A percentile compares a stretch with the other conserved stretches of the same genome.
Conservation (phyloP, 106 monocot species). For the Cymbidium sinense region DNA sequence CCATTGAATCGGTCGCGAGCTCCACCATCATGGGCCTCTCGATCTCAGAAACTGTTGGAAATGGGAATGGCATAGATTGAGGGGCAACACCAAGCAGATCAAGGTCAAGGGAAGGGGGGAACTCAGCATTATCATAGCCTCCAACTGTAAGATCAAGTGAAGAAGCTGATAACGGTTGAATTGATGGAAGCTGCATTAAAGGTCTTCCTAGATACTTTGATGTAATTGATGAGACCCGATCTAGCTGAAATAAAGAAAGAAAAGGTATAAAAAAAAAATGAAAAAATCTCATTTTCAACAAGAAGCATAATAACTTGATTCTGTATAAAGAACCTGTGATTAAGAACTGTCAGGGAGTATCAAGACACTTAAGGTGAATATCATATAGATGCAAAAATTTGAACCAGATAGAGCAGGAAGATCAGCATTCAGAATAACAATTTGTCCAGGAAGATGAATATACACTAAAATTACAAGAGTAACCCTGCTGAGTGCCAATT, state of each 20-base stretch:
- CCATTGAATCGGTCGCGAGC: constrained; percentile 59
- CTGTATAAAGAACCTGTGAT: not conserved
- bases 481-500: not conserved
- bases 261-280: not conserved
- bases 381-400: no score
- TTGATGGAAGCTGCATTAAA: constrained; percentile 51
- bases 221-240: constrained; percentile 62
- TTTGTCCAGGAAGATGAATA: not conserved
- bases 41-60: constrained; percentile 51
- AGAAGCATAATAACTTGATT: not conserved
- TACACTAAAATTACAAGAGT: not conserved
- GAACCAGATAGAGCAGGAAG: no score
- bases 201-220: constrained; percentile 79
- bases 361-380: not conserved
- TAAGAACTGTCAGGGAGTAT: not conserved
- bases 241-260: constrained; percentile 39
- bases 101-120: constrained; percentile 53
- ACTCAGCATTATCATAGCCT: constrained; percentile 16
- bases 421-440: not conserved
- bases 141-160: constrained; percentile 71
- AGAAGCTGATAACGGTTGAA: constrained; percentile 45
- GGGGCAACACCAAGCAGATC: constrained; percentile 51
- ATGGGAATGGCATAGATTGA: constrained; percentile 26
- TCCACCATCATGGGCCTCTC: constrained; percentile 83
- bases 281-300: not conserved